Conservation (phyloP, 257 asterid genomes). For the Cinchona pubescens region DNA sequence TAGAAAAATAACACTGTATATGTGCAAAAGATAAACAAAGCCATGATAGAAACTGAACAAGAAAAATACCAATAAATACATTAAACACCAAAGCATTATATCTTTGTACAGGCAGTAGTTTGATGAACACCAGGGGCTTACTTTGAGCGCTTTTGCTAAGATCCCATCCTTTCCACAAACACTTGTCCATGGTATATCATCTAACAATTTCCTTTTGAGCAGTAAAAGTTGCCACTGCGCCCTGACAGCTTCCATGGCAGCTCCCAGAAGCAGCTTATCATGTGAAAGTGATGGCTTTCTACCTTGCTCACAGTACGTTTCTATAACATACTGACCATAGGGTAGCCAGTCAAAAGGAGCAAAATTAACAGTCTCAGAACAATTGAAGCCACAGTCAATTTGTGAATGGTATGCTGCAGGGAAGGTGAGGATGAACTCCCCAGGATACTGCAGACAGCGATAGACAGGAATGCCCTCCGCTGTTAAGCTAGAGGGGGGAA, state of each 20-base stretch:
- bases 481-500: slow-evolving; percentile 58
- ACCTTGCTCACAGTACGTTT: slow-evolving; percentile 48
- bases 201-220: slow-evolving; percentile 18
- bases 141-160: slow-evolving; percentile 64
- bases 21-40: not conserved
- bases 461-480: slow-evolving; percentile 76
- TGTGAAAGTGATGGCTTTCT: slow-evolving; percentile 62
- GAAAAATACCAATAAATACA: not conserved
- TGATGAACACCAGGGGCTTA: slow-evolving; percentile 26
- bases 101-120: not conserved
- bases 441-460: slow-evolving; percentile 67
- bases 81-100: not conserved
- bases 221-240: slow-evolving; percentile 44
- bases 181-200: slow-evolving; percentile 39
- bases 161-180: slow-evolving; percentile 49
- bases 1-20: not conserved
- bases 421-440: slow-evolving; percentile 59
- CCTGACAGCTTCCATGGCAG: slow-evolving; percentile 57
- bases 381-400: slow-evolving; percentile 73
- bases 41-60: not conserved
- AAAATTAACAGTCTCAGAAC: slow-evolving; percentile 62
- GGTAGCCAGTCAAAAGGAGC: slow-evolving; percentile 91
- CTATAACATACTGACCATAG: slow-evolving; percentile 59
- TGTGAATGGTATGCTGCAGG: slow-evolving; percentile 77
- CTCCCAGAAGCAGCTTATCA: slow-evolving; percentile 65